Evolutionary conservation across 2,329 filamentous ascomycete genomes (phyloP).

Genomic region (Verticillium klebahnii): DNA sequence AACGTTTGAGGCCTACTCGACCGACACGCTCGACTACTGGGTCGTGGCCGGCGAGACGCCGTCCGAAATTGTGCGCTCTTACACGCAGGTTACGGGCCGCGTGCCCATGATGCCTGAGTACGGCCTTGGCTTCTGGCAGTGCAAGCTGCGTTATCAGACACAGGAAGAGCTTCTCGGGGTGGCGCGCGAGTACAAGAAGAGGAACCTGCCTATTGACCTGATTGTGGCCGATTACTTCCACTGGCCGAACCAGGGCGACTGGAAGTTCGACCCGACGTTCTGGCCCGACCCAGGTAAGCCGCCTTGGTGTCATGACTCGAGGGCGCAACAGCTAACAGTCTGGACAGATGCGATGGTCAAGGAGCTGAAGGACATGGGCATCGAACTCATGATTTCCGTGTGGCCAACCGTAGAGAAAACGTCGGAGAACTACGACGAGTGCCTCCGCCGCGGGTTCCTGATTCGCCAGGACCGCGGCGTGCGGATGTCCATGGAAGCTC

Average conservation of each 20-base stretch:
- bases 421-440: slow-evolving; percentile 24
- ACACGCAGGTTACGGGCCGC: slow-evolving; percentile 51
- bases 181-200: slow-evolving; percentile 52
- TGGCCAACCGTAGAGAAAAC: slow-evolving; percentile 51
- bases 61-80: slow-evolving; percentile 49
- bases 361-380: slow-evolving; percentile 52
- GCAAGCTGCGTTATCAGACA: slow-evolving; percentile 61
- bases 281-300: slow-evolving; percentile 52
- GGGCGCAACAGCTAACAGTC: too few species aligned
- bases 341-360: slow-evolving; percentile 52
- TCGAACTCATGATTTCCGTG: slow-evolving; percentile 65
- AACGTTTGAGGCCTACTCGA: slow-evolving; percentile 57
- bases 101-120: slow-evolving; percentile 67
- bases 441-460: slow-evolving; percentile 38
- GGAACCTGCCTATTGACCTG: slow-evolving; percentile 54
- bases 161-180: slow-evolving; percentile 59
- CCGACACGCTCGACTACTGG: slow-evolving; percentile 59
- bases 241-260: slow-evolving; percentile 63
- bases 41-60: slow-evolving; percentile 54
- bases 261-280: slow-evolving; percentile 59
- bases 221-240: slow-evolving; percentile 68
- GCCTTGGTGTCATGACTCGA: too few species aligned
- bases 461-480: slow-evolving; percentile 58
- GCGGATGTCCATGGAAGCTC: slow-evolving; percentile 52
- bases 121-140: slow-evolving; percentile 65